A percentile compares a stretch with the other conserved stretches of the same genome.
Conservation (phyloP, 257 asterid species). For the Penstemon barbatus region DNA sequence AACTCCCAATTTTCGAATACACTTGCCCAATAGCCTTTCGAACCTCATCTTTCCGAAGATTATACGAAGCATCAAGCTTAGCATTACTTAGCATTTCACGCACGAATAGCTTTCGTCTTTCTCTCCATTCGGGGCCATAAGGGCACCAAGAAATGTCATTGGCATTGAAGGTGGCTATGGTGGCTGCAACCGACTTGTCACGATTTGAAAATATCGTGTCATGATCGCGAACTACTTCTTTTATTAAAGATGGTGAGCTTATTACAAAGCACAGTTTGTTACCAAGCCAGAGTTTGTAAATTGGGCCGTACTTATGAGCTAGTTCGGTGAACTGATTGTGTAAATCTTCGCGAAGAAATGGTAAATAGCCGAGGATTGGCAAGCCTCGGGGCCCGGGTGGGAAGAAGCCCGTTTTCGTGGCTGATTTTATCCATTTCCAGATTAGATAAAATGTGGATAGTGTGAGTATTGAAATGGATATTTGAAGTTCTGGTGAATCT, state of each 20-base stretch:
- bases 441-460: too few relatives aligned
- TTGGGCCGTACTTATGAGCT: slow-evolving; percentile 33
- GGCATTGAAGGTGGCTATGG: background rate
- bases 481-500: too few relatives aligned
- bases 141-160: slow-evolving; percentile 3
- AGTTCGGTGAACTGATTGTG: slow-evolving; percentile 6
- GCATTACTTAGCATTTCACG: slow-evolving; percentile 5
- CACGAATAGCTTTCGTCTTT: background rate
- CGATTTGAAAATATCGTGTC: slow-evolving; percentile 37
- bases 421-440: too few relatives aligned
- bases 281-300: slow-evolving; percentile 34
- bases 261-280: slow-evolving; percentile 28
- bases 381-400: slow-evolving; percentile 1
- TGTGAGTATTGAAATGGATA: too few relatives aligned
- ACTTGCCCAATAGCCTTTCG: background rate
- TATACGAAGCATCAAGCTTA: background rate
- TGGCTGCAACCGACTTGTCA: background rate
- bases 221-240: slow-evolving; percentile 38
- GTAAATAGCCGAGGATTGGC: background rate
- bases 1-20: background rate
- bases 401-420: too few relatives aligned
- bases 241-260: slow-evolving; percentile 34
- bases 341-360: background rate
- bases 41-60: background rate
- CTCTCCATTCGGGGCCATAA: background rate